phyloP scores from a whole-genome alignment of 108 stramenopile species.

The Parietichytrium sp. region DNA sequence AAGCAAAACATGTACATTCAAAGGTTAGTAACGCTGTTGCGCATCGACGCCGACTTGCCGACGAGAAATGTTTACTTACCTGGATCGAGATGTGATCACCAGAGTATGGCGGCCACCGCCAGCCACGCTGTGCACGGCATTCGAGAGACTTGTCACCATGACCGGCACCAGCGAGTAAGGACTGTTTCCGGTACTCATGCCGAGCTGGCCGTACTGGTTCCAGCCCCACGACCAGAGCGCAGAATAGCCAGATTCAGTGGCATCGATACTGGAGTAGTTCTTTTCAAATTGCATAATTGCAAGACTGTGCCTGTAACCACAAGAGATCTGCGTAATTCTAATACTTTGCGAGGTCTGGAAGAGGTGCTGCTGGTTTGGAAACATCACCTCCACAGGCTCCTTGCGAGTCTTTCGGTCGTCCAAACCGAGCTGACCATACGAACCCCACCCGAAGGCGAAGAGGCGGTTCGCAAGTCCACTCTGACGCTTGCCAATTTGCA shows the following conservation, averaged over 20 bases:
- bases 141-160: neutral
- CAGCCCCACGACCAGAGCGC: slow-evolving; percentile 4
- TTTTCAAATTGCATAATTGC: neutral
- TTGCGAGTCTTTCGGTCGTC: slow-evolving; percentile 23
- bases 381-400: neutral
- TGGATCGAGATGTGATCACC: no score
- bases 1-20: no score
- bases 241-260: neutral
- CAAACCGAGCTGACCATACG: slow-evolving; percentile 22
- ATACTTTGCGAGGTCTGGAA: neutral
- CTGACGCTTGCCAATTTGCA: no score
- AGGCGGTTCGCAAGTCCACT: neutral
- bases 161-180: neutral
- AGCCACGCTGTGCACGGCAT: neutral
- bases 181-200: neutral
- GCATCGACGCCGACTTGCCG: no score
- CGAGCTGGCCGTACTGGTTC: slow-evolving; percentile 25
- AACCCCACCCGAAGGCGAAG: slow-evolving; percentile 28
- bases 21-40: no score
- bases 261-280: no score
- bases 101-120: slow-evolving; percentile 30
- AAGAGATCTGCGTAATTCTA: neutral
- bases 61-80: no score
- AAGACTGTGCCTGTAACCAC: slow-evolving; percentile 30
- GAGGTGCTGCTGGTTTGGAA: slow-evolving; percentile 26